Conservation (phyloP, 106 monocot genomes). For the Posidonia australis region DNA sequence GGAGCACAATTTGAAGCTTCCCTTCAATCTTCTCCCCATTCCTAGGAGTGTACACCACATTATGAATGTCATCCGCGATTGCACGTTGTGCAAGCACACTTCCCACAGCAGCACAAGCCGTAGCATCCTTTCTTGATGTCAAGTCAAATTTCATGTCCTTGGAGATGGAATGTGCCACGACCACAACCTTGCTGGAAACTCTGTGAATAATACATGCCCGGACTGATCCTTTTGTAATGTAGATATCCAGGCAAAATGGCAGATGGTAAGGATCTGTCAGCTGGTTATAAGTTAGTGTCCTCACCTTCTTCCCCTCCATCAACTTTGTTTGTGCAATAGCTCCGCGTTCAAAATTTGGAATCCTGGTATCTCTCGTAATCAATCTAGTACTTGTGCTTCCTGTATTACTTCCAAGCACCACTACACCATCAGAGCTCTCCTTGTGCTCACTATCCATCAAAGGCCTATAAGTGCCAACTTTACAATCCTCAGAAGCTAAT, state of each 20-base stretch:
- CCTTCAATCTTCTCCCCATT: conserved; percentile 80
- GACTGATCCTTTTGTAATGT: conserved; percentile 66
- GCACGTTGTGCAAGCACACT: conserved; percentile 49
- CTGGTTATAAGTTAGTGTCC: conserved; percentile 56
- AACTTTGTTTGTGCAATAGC: neutral
- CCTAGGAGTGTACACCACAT: conserved; percentile 70
- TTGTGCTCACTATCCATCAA: neutral
- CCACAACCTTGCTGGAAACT: conserved; percentile 61
- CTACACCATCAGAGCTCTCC: neutral
- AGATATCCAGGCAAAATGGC: conserved; percentile 75
- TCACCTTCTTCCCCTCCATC: conserved; percentile 32
- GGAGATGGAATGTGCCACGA: conserved; percentile 81
- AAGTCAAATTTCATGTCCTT: conserved; percentile 90
- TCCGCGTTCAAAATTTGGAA: neutral
- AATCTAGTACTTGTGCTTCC: neutral
- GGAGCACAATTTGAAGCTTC: conserved; percentile 67
- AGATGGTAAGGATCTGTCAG: conserved; percentile 67
- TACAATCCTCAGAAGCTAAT: neutral
- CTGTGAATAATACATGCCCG: conserved; percentile 69
- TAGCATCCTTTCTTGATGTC: conserved; percentile 41
- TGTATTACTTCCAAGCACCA: neutral
- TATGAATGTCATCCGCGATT: conserved; percentile 81
- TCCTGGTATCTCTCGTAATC: neutral
- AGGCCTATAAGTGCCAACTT: neutral
- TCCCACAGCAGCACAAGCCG: conserved; percentile 59